Conservation (phyloP, 1,139 yeast genomes). For the Candida mesenterica region DNA sequence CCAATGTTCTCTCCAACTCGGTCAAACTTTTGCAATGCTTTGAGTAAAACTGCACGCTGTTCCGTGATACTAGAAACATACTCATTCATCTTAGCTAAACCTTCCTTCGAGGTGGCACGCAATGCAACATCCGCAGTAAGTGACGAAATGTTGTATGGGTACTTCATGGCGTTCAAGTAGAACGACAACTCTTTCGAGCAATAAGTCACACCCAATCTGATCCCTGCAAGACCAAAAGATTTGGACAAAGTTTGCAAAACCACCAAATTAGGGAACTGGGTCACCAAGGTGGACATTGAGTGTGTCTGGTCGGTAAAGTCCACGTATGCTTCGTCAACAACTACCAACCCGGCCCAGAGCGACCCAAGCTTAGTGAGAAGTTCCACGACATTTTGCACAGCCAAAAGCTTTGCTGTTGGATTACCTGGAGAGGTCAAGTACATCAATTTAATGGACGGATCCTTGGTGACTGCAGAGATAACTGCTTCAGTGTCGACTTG, state of each 20-base stretch:
- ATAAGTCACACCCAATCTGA: slow-evolving; percentile 80
- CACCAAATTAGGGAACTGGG: slow-evolving; percentile 76
- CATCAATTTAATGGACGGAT: slow-evolving; percentile 64
- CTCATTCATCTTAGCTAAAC: slow-evolving; percentile 57
- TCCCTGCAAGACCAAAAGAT: slow-evolving; percentile 95
- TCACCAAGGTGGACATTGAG: slow-evolving; percentile 79
- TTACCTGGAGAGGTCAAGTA: slow-evolving; percentile 98
- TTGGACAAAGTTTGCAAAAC: slow-evolving; percentile 92
- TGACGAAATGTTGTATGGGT: slow-evolving; percentile 91
- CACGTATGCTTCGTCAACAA: slow-evolving; percentile 93
- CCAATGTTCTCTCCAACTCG: slow-evolving; percentile 78
- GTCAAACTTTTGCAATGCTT: slow-evolving; percentile 50
- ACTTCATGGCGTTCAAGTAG: slow-evolving; percentile 84
- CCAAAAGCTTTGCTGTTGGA: slow-evolving; percentile 77
- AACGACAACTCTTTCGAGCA: slow-evolving; percentile 58
- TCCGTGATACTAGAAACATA: slow-evolving; percentile 49
- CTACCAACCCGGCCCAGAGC: slow-evolving; percentile 74
- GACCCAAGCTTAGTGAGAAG: slow-evolving; percentile 45
- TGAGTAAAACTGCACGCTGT: slow-evolving; percentile 56
- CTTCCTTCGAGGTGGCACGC: slow-evolving; percentile 64
- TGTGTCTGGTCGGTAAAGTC: slow-evolving; percentile 63
- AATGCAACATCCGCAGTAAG: slow-evolving; percentile 74
- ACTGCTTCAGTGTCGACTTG: slow-evolving; percentile 64
- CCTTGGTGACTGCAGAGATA: slow-evolving; percentile 48
- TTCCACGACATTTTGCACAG: slow-evolving; percentile 45